phyloP scores from a whole-genome alignment of 2,329 filamentous ascomycete genomes.

The Botrytis hyacinthi region DNA sequence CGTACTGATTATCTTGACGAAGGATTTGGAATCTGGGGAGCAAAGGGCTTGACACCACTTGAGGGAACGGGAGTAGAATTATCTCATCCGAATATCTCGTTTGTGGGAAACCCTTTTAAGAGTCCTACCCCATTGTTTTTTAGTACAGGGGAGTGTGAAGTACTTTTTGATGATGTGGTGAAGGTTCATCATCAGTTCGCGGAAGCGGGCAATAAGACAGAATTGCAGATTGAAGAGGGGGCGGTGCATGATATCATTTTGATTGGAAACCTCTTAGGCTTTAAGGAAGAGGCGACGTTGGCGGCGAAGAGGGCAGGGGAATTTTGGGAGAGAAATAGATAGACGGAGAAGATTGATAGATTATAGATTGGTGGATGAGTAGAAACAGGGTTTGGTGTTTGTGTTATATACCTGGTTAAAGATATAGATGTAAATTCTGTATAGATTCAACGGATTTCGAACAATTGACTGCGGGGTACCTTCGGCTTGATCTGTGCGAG shows the following conservation, averaged over 20 bases:
- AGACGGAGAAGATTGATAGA: background rate
- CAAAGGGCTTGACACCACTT: slow-evolving; percentile 36
- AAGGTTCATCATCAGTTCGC: slow-evolving; percentile 42
- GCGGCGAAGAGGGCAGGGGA: slow-evolving; percentile 24
- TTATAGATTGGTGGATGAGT: background rate
- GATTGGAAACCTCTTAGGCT: slow-evolving; percentile 44
- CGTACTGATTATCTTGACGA: slow-evolving; percentile 44
- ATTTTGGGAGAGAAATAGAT: slow-evolving; percentile 9
- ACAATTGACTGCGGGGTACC: background rate
- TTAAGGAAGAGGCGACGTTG: slow-evolving; percentile 39
- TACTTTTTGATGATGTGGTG: slow-evolving; percentile 43
- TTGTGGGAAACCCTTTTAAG: slow-evolving; percentile 41
- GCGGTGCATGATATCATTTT: slow-evolving; percentile 49
- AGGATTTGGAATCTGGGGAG: slow-evolving; percentile 46
- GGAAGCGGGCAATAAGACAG: slow-evolving; percentile 43
- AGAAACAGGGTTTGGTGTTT: background rate
- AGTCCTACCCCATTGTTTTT: slow-evolving; percentile 44
- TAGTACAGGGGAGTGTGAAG: slow-evolving; percentile 43
- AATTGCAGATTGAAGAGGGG: slow-evolving; percentile 42
- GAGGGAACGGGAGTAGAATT: slow-evolving; percentile 29
- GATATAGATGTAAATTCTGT: background rate
- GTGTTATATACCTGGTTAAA: background rate
- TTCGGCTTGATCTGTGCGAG: background rate
- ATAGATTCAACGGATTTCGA: background rate
- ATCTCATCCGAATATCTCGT: slow-evolving; percentile 42